Percentiles rank a stretch among this genome's conserved stretches.
Evolutionary conservation across 306 rosid genomes (phyloP).

Genomic region (Citrullus amarus): DNA sequence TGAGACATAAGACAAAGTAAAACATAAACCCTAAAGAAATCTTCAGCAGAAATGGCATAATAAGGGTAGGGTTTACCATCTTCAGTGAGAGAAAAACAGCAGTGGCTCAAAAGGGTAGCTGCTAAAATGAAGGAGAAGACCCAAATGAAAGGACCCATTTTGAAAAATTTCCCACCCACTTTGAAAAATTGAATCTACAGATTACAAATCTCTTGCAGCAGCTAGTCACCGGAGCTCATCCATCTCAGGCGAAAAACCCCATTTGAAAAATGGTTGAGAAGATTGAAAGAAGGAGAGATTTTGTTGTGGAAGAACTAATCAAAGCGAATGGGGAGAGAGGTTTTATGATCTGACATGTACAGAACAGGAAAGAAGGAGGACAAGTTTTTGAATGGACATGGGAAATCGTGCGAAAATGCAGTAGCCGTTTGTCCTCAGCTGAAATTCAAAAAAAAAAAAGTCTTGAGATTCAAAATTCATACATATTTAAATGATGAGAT

Average conservation of each 20-base stretch:
- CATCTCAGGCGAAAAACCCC: neutral
- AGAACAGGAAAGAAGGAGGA: neutral
- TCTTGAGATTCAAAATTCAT: neutral
- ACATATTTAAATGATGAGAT: neutral
- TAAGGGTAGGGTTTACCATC: constrained; percentile 46
- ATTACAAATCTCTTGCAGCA: neutral
- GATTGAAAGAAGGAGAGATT: too few species aligned
- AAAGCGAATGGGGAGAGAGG: neutral
- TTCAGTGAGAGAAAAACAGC: constrained; percentile 50
- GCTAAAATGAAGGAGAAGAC: constrained; percentile 24
- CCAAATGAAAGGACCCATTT: constrained; percentile 32
- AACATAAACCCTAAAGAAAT: neutral
- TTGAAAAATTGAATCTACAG: neutral
- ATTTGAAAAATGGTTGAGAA: neutral
- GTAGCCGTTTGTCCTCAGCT: constrained; percentile 3
- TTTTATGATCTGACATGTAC: neutral
- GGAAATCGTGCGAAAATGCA: constrained; percentile 6
- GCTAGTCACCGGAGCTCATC: neutral
- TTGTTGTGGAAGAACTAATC: neutral
- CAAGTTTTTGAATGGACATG: neutral
- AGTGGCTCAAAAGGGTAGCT: constrained; percentile 18
- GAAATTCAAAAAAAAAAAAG: neutral
- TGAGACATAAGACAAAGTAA: constrained; percentile 11
- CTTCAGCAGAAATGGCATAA: neutral
- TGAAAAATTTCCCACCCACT: neutral